Evolutionary conservation across 768 basidiomycete genomes (phyloP), one percentile per base, ranked within the genome.

Genomic region (Lactarius sp.): DNA sequence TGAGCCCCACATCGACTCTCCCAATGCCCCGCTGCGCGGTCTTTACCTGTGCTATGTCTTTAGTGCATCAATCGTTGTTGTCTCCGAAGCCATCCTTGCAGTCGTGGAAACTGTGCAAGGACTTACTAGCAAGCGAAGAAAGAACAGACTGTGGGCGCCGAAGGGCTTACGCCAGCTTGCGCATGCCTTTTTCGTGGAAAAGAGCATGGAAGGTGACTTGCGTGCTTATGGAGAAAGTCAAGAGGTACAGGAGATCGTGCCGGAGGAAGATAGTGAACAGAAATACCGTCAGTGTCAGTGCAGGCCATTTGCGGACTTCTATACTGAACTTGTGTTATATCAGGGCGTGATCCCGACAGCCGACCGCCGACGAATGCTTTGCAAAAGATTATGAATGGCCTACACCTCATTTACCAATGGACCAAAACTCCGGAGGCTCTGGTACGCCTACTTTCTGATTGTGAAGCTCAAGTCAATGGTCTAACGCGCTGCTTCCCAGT

Each of bases 21-120:
- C 34, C 6, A 31, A 2, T 75, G 18, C 67, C 12, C 77, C 78
- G 9, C 70, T 76, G 44, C 72, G 76, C 20, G 73, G 77, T n/a
- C 75, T 86, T 12, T 81, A 81, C 70, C 62, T 80, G 36, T 75
- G 81, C 53, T 80, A 81, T 70, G 80, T 82, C 31, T 82, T 83
- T 65, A 76, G 77, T 18, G 72, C 80, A 52, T 78, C 77, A 66
- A 70, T 84, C 22, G 68, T 79, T 20, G 69, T 73, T 47, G 77
- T 77, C 46, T 72, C 74, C 51, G 71, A 77, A 31, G 74, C 73
- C 0, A 69, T 81, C 51, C 64, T 78, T 22, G 67, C 67, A 2
- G 71, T 81, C 37, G 68, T 79, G 51, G 75, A 77, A 53, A 63
- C 70, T 1, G 70, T 83, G 14, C 67, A 73, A 27, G 71, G 70